phyloP scores from a whole-genome alignment of 192 early-diverging fungal species.

The Entomortierella chlamydospora region DNA sequence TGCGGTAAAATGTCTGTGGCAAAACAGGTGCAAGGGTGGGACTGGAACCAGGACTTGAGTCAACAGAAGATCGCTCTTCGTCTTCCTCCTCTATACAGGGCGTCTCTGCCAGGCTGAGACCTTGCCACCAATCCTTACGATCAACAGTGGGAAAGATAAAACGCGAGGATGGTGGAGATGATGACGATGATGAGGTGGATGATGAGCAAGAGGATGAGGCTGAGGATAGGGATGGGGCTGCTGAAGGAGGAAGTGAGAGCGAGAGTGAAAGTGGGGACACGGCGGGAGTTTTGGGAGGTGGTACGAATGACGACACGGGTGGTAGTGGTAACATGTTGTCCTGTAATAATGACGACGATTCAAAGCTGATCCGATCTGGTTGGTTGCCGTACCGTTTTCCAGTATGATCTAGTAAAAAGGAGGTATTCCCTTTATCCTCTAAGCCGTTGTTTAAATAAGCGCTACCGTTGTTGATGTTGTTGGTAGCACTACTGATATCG shows the following conservation, averaged over 20 bases:
- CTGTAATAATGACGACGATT: not conserved
- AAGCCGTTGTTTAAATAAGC: not conserved
- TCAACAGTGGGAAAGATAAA: conserved; percentile 21
- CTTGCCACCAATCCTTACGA: conserved; percentile 28
- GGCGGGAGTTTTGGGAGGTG: not conserved
- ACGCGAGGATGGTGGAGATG: conserved; percentile 3
- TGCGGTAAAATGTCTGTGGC: conserved; percentile 11
- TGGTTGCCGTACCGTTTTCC: not conserved
- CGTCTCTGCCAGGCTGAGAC: not conserved
- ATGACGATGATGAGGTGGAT: conserved; percentile 2
- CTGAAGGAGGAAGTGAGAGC: conserved; percentile 12
- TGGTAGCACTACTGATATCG: not conserved
- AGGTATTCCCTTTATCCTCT: not conserved
- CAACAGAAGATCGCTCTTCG: not conserved
- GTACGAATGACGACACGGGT: not conserved
- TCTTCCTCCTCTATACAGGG: not conserved
- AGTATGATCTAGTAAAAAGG: not conserved
- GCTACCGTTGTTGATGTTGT: not conserved
- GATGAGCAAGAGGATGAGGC: conserved; percentile 24
- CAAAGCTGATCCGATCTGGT: not conserved
- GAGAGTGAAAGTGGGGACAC: conserved; percentile 13
- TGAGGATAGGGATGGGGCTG: conserved; percentile 17
- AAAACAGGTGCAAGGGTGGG: not conserved
- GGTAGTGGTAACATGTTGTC: not conserved
- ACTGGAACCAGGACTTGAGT: not conserved